Conservation (phyloP, 2,329 filamentous ascomycete species). For the Fusarium succisae region DNA sequence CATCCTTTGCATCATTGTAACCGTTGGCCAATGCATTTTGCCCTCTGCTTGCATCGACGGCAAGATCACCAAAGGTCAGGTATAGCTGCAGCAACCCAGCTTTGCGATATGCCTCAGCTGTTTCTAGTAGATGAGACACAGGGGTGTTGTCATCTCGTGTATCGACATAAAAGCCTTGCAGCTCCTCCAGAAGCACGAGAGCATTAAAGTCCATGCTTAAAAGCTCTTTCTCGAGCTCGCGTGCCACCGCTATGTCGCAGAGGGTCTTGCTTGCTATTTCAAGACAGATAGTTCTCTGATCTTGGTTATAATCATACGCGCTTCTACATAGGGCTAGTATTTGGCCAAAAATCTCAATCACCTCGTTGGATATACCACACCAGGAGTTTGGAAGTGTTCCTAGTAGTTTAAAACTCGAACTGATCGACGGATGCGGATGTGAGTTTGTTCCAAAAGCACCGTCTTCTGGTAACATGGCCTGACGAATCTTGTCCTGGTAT, state of each 20-base stretch:
- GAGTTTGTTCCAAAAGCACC: no score
- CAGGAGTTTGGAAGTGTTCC: no score
- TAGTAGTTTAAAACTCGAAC: no score
- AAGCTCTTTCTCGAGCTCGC: background rate
- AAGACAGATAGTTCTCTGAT: background rate
- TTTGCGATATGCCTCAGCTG: background rate
- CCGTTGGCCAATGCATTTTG: background rate
- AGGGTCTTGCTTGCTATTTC: background rate
- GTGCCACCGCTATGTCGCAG: background rate
- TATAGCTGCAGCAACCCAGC: background rate
- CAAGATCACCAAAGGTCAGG: background rate
- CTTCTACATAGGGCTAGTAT: background rate
- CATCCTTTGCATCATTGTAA: no score
- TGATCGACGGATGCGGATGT: accelerated
- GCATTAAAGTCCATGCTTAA: background rate
- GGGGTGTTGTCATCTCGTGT: background rate
- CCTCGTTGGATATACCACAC: no score
- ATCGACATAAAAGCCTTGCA: background rate
- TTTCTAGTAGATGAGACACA: background rate
- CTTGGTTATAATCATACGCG: background rate
- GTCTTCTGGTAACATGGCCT: no score
- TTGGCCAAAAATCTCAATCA: no score
- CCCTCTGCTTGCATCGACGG: background rate
- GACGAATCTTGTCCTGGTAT: no score
- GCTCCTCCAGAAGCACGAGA: background rate